Evolutionary conservation across 352 stramenopile species (phyloP), one percentile per base, ranked within the genome.

Genomic region (Phytophthora syringae): DNA sequence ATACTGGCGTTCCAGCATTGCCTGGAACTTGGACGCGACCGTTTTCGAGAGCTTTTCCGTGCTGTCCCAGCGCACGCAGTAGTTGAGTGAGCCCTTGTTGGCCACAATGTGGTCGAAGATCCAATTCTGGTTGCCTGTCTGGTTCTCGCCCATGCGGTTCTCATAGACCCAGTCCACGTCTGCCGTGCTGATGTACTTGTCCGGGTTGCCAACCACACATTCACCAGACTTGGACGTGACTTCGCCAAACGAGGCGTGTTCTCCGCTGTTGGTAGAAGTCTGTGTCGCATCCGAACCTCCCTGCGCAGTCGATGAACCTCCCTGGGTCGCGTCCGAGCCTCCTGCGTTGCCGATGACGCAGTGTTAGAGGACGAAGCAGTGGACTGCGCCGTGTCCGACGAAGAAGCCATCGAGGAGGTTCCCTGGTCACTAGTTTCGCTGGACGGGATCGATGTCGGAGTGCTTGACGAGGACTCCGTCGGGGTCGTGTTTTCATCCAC

Each of bases 71-170:
- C 74, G 66, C 3, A 82, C 28, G 52, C 74, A 82, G 60, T 82
- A 79, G 67, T 70, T 77, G 43, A 79, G 62, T 13, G 72, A 71
- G 56, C 70, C 74, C 28, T 82, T 73, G 60, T 72, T 77, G 34
- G 39, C 32, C 45, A 79, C 73, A 40, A 82, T 70, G 36, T 82
- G 70, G 55, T 82, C 66, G n/a, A 75, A 75, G 67, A 82, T 79
- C 52, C 49, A 76, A 39, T 76, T 76, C n/a, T 66, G 54, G 62
- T 72, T 72, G 40, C 30, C 22, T 3, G 67, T 70, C 18, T 50
- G 30, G 42, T 72, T 72, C 39, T 63, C 61, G 13, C 52, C 64
- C 60, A 75, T 75, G 9, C 58, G 57, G 34, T 72, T 34, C 28
- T 67, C 52, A 5, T 27, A 72, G 15, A 72, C 25, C 64, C 64